Conservation (phyloP, 768 basidiomycete genomes). For the Leccinum barrowsii region DNA sequence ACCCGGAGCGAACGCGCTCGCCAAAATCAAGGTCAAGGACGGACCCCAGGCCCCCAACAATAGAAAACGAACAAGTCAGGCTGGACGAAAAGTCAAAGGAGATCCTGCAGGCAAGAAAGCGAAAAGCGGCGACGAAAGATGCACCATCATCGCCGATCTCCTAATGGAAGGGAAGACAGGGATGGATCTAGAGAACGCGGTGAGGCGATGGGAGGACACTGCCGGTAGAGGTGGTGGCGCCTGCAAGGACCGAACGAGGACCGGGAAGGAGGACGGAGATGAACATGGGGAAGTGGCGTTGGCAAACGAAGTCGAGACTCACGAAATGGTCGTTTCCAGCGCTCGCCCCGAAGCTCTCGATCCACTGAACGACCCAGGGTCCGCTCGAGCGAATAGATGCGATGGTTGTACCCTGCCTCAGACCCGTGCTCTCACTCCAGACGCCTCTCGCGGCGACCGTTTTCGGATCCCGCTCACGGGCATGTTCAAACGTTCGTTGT, state of each 20-base stretch:
- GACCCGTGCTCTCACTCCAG: constrained; percentile 29
- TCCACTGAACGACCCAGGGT: neutral
- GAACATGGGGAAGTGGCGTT: constrained; percentile 19
- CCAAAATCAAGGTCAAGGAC: constrained; percentile 38
- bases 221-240: constrained; percentile 1
- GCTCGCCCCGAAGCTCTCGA: neutral
- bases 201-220: constrained; percentile 45
- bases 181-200: constrained; percentile 54
- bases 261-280: constrained; percentile 22
- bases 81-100: constrained; percentile 27
- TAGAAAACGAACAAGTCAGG: constrained; percentile 29
- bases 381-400: neutral
- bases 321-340: constrained; percentile 5
- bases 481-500: constrained; percentile 64
- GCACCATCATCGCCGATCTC: constrained; percentile 63
- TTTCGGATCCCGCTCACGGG: constrained; percentile 54
- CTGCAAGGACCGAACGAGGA: constrained; percentile 1
- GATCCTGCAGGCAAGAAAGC: constrained; percentile 28
- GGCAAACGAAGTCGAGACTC: constrained; percentile 11
- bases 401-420: constrained; percentile 8
- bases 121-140: constrained; percentile 48
- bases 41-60: constrained; percentile 32
- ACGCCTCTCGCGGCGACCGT: constrained; percentile 25
- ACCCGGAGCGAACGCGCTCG: constrained; percentile 51
- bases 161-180: constrained; percentile 67